Percentiles rank a stretch among this genome's conserved stretches.
Conservation (phyloP, 495 filamentous ascomycete species). For the Parachaetomium inaequale region DNA sequence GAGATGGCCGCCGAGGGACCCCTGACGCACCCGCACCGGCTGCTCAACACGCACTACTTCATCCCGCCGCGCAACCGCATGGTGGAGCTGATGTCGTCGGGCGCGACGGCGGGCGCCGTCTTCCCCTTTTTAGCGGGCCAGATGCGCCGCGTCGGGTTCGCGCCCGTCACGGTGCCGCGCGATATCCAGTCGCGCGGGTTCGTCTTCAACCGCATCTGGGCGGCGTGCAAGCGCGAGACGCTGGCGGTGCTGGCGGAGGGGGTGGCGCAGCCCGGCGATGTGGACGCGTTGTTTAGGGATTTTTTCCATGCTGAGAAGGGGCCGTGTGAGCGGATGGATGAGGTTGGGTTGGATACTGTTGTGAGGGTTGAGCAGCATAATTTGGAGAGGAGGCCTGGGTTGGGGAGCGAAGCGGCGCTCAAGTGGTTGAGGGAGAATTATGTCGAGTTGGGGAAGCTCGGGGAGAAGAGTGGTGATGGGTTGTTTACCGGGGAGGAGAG, state of each 20-base stretch:
- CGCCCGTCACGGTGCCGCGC: conserved; percentile 38
- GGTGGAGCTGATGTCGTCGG: conserved; percentile 58
- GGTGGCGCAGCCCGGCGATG: conserved; percentile 37
- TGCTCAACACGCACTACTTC: conserved; percentile 55
- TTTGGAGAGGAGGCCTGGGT: conserved; percentile 23
- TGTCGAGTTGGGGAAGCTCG: conserved; percentile 40
- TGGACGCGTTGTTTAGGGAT: conserved; percentile 46
- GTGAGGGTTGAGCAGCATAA: conserved; percentile 40
- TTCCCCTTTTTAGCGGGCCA: conserved; percentile 43
- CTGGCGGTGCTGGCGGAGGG: conserved; percentile 51
- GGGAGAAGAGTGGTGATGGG: conserved; percentile 42
- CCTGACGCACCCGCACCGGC: conserved; percentile 34
- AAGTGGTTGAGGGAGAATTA: conserved; percentile 42
- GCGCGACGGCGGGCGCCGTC: conserved; percentile 43
- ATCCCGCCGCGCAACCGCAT: conserved; percentile 51
- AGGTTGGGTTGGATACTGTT: conserved; percentile 47
- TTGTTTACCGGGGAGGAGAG: conserved; percentile 28
- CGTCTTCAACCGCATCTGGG: conserved; percentile 60
- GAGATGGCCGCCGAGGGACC: conserved; percentile 42
- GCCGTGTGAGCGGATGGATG: conserved; percentile 49
- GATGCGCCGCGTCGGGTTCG: conserved; percentile 43
- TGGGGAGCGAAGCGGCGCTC: conserved; percentile 17
- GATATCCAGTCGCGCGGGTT: conserved; percentile 50
- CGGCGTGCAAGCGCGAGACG: conserved; percentile 54
- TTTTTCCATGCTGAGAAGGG: conserved; percentile 47